Percentiles rank a stretch among this genome's conserved stretches.
Evolutionary conservation across 2,329 filamentous ascomycete genomes (phyloP).

Genomic region (Magnaporthales sp.): DNA sequence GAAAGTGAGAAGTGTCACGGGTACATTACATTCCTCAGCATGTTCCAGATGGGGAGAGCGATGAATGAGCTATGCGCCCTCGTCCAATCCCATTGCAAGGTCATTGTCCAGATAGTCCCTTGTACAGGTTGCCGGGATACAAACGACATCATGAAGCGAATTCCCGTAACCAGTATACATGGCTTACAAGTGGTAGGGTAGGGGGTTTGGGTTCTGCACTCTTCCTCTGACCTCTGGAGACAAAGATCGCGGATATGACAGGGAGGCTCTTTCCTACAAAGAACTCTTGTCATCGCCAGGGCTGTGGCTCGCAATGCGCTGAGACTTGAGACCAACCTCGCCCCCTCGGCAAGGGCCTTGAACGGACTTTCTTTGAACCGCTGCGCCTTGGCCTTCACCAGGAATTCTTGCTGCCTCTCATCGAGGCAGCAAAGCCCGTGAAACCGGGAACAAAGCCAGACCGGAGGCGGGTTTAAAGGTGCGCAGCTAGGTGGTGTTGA

Average conservation of each 20-base stretch:
- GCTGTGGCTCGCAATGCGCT: not conserved
- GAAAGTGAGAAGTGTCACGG: not conserved
- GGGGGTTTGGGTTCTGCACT: too few species aligned
- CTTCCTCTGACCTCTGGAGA: not conserved
- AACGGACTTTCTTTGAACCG: not conserved
- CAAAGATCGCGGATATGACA: not conserved
- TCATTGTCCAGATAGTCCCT: not conserved
- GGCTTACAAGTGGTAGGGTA: not conserved
- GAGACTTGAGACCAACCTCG: not conserved
- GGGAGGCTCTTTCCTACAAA: not conserved
- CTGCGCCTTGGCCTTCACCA: not conserved
- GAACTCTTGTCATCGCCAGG: not conserved
- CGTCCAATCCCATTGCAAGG: not conserved
- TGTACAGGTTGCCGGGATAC: not conserved
- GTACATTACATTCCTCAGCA: not conserved
- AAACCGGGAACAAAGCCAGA: not conserved
- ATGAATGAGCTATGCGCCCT: not conserved
- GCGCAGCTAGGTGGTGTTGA: not conserved
- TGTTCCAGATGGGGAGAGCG: not conserved
- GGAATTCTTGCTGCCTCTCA: not conserved
- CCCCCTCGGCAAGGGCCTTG: not conserved
- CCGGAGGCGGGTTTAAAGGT: not conserved
- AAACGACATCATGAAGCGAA: not conserved
- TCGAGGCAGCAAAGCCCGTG: not conserved
- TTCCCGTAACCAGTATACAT: not conserved